Conservation (phyloP, 139 green algal species). For the Tetraselmis chui region DNA sequence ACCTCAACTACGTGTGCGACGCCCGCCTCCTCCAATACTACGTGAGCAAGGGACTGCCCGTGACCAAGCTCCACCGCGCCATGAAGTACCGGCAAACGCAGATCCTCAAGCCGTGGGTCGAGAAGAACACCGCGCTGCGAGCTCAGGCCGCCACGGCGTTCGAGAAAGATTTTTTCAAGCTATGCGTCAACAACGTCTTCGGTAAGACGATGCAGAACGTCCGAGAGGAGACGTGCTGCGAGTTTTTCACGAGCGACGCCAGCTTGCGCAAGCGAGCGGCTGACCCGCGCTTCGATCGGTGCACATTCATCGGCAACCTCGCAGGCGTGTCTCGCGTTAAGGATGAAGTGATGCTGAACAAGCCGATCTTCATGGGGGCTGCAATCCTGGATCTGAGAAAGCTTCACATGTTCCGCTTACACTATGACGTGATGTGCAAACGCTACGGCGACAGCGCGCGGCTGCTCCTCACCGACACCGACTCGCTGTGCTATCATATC, state of each 20-base stretch:
- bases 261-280: too few relatives aligned
- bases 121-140: neutral
- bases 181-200: neutral
- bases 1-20: neutral
- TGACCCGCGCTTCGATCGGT: neutral
- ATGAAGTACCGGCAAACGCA: neutral
- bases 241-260: neutral
- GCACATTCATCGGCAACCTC: neutral
- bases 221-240: neutral
- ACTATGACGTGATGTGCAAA: neutral
- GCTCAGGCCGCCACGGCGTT: neutral
- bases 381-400: neutral
- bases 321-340: neutral
- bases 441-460: neutral
- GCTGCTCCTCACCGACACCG: neutral
- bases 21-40: neutral
- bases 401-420: neutral
- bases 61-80: neutral
- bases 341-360: neutral
- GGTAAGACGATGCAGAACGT: neutral
- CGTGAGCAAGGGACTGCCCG: neutral
- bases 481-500: neutral
- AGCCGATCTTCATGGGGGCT: neutral
- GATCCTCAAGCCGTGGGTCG: neutral
- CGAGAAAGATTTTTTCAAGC: neutral